Base-by-base conservation (phyloP, 2,329 filamentous ascomycete species). In the Sporothrix pseudoabietina region DNA sequence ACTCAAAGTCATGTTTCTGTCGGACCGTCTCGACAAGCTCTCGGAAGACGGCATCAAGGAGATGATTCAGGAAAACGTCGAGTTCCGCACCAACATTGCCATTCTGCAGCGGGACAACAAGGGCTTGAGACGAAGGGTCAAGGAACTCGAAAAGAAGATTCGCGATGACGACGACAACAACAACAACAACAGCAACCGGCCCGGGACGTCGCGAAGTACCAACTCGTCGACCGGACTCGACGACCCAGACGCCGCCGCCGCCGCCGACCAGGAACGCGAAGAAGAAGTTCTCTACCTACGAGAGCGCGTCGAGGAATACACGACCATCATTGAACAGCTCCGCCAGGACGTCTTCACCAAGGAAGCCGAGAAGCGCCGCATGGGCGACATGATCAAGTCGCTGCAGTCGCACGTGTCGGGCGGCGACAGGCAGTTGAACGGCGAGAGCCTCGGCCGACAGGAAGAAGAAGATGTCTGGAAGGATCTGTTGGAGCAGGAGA, bases 21-120 rank as follows among this genome's bases (percentile, higher is more conserved):
- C 95, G 78, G 93, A 98, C 81, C 92, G 95, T 1, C 84, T 99
- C 26, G 94, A 97, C 81, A 96, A 95, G 79, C 88, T 97, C 57
- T 98, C 94, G 1, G 95, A 98, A 80, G 95, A 98, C 82, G 94
- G 94, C 76, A 91, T 99, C 80, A 97, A 97, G 83, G 95, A 98
- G 80, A 97, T 98, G 91, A 97, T 98, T 78, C 94, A 94, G 61
- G 95, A 98, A 82, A 99, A 98, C 78, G 95, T 98, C 4, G 94
- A 98, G 80, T 87, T 98, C 68, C 96, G 97, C 82, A 97, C 95
- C 0, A 93, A 93, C 75, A 88, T 98, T 61, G 90, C 95, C 3
- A 93, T 96, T 49, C 87, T 96, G 73, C 94, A 97, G 81, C 93
- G 97, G 76, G 96, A 99, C 78, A 96, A 94, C 80, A 96, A 97